Base-by-base conservation (phyloP, 1,139 yeast genomes). In the Lodderomyces oxycetoniae region DNA sequence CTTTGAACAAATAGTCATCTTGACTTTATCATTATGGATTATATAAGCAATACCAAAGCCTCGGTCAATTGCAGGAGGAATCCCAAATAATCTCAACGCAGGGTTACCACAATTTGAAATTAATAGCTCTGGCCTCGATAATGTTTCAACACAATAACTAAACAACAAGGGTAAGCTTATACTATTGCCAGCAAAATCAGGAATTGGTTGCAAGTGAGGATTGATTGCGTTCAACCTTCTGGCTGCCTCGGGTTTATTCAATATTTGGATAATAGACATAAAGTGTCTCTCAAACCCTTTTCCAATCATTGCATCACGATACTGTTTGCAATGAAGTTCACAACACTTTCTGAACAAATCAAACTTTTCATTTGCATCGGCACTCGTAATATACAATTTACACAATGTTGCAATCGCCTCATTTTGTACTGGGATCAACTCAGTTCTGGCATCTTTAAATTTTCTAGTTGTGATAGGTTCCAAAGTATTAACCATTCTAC, bases 21-120 rank as follows among this genome's bases (percentile, higher is more conserved):
- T 69, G 4, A 67, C 63, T 32, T 61, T 61, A 45, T 80, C 87
- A 39, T 71, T 72, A 51, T 82, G 85, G 37, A 82, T 72, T 30
- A 81, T 79, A 49, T 83, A 83, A 0, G 89, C 91, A 29, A 82
- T 68, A 10, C 89, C 91, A 53, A 79, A 82, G 0, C 93, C 93
- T 44, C 78, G 78, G 33, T 83, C 77, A 16, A 71, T 66, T 0
- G 87, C 85, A 1, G 91, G 93, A 0, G 89, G 80, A 19, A 83
- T 73, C 5, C 91, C 91, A 61, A 83, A 83, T 12, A 79, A 61
- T 31, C 74, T 72, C 43, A 83, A 67, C 0, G 91, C 87, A 9
- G 87, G 83, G 49, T 81, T 83, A 13, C 93, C 93, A 60, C 93
- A 83, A 51, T 83, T 83, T 17, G 69, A 59, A 29, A 68, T 61